Evolutionary conservation across 2,329 filamentous ascomycete species (phyloP).

Genomic region (Keithomyces neogunnii): DNA sequence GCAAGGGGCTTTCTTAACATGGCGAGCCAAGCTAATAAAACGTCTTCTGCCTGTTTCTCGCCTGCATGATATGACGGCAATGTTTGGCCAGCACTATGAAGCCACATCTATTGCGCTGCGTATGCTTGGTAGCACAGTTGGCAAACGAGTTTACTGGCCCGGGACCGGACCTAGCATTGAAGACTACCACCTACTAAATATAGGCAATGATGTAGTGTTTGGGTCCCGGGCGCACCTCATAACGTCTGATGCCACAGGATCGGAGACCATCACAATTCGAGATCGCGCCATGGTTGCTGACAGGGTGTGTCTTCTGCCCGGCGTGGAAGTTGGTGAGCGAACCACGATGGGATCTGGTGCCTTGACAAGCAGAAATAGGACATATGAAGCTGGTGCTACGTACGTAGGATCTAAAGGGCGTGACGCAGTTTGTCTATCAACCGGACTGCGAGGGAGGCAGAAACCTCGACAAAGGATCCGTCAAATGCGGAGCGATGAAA

Average conservation of each 20-base stretch:
- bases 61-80: conserved; percentile 38
- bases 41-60: conserved; percentile 32
- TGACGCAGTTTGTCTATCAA: conserved; percentile 35
- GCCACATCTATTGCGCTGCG: conserved; percentile 41
- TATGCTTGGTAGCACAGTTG: conserved; percentile 42
- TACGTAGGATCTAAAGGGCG: conserved; percentile 45
- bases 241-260: conserved; percentile 42
- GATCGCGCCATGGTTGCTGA: conserved; percentile 49
- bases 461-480: conserved; percentile 5
- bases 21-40: conserved; percentile 35
- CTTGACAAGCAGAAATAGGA: conserved; percentile 34
- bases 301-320: conserved; percentile 42
- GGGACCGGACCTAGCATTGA: conserved; percentile 44
- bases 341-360: conserved; percentile 47
- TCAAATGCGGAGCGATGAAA: conserved; percentile 14
- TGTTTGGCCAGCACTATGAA: conserved; percentile 48
- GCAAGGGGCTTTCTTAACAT: conserved; percentile 29
- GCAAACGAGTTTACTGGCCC: conserved; percentile 48
- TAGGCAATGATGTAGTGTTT: conserved; percentile 52
- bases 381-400: conserved; percentile 35
- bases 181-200: conserved; percentile 45
- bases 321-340: conserved; percentile 37
- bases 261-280: conserved; percentile 36
- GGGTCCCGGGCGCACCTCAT: conserved; percentile 45
- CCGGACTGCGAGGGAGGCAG: conserved; percentile 8